A percentile compares a stretch with the other conserved stretches of the same genome.
phyloP scores from a whole-genome alignment of 1,139 yeast genomes.

The Kodamaea alishanica region DNA sequence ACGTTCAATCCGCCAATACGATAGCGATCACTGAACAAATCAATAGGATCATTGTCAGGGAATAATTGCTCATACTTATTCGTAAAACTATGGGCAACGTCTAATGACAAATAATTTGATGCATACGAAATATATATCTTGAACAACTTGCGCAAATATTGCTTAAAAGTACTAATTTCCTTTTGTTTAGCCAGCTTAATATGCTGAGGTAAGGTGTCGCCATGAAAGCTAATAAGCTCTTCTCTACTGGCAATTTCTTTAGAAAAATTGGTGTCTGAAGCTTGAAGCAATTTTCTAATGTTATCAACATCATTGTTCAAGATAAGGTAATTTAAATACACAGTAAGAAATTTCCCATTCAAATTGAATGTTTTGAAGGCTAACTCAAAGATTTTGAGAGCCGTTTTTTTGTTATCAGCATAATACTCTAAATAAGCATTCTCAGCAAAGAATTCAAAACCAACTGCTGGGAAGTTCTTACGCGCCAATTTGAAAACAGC shows the following conservation, averaged over 20 bases:
- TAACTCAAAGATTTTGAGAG: conserved; percentile 73
- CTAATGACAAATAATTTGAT: conserved; percentile 57
- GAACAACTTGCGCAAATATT: conserved; percentile 24
- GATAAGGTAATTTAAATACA: conserved; percentile 72
- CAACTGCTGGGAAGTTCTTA: conserved; percentile 47
- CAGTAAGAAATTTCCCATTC: conserved; percentile 60
- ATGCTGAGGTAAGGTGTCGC: conserved; percentile 21
- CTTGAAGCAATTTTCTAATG: conserved; percentile 78
- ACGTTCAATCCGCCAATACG: conserved; percentile 41
- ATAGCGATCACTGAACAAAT: conserved; percentile 44
- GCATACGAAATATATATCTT: conserved; percentile 31
- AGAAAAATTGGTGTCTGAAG: conserved; percentile 36
- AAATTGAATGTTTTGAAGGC: conserved; percentile 51
- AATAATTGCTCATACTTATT: conserved; percentile 62
- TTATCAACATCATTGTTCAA: conserved; percentile 73
- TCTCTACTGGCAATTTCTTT: conserved; percentile 32
- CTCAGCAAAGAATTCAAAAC: conserved; percentile 75
- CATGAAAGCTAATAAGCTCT: conserved; percentile 14
- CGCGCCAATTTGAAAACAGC: conserved; percentile 58
- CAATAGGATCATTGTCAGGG: conserved; percentile 53
- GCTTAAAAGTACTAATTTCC: conserved; percentile 22
- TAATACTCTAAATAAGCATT: conserved; percentile 81
- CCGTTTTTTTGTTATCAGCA: conserved; percentile 61
- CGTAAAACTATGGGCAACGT: conserved; percentile 64
- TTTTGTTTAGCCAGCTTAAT: conserved; percentile 17